Percentiles rank a stretch among this genome's conserved stretches.
Conservation (phyloP, 2,329 filamentous ascomycete species). For the Xylaria sp. region DNA sequence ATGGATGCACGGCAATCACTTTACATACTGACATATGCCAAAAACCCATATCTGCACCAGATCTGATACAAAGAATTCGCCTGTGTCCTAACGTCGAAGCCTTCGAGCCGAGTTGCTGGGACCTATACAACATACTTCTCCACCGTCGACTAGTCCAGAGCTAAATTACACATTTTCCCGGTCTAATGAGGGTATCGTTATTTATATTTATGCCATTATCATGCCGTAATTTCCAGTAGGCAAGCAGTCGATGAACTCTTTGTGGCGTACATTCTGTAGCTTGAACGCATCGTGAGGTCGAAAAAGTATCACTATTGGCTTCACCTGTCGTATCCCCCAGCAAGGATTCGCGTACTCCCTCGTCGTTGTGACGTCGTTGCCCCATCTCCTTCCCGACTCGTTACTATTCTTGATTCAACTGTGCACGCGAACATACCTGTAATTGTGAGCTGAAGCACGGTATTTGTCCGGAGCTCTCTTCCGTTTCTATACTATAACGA, state of each 20-base stretch:
- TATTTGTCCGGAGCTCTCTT: neutral
- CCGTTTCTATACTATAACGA: neutral
- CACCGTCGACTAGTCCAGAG: neutral
- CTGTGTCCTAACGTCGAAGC: neutral
- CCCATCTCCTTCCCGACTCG: conserved; percentile 1
- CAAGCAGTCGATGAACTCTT: neutral
- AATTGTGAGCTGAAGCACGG: conserved; percentile 4
- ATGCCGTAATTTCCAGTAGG: neutral
- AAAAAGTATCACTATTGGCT: conserved; percentile 12
- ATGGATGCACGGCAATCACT: neutral
- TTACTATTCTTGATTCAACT: neutral
- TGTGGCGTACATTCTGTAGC: neutral
- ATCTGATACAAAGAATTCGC: neutral
- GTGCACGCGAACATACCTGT: neutral
- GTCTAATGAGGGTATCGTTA: neutral
- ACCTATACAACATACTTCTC: neutral
- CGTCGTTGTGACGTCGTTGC: conserved; percentile 29
- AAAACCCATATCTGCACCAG: too few species aligned
- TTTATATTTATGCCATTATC: neutral
- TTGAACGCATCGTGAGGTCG: conserved; percentile 12
- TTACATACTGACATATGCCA: neutral
- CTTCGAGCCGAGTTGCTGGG: neutral
- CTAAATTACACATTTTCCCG: neutral
- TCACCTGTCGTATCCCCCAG: neutral
- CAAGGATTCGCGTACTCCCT: neutral